These are phyloP conservation scores for Dipteronia dyeriana DNA, from an alignment of 345 rosid genomes.

Conservation along the genomic window DNA sequence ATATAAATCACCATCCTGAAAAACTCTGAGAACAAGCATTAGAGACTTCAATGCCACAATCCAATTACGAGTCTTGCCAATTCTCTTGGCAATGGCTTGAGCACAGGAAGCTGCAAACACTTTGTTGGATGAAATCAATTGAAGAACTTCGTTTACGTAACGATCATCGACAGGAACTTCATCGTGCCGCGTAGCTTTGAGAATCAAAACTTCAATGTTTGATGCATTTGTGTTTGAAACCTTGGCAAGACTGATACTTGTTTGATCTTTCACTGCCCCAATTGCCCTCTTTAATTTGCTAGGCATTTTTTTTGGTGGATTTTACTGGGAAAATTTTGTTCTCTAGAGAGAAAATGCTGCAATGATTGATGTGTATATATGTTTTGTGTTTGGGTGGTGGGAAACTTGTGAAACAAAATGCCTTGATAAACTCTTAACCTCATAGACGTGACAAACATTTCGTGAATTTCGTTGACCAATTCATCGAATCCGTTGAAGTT, in stretches of 20 bases:
- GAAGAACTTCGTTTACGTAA: constrained; percentile 54
- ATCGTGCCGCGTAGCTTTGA: constrained; percentile 81
- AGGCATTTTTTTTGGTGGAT: constrained; percentile 43
- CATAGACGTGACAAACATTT: background rate
- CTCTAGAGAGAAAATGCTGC: background rate
- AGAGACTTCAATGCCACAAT: constrained; percentile 79
- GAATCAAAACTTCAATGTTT: constrained; percentile 65
- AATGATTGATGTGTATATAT: too few relatives aligned
- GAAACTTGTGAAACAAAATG: background rate
- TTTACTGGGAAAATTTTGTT: background rate
- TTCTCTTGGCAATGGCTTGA: constrained; percentile 54
- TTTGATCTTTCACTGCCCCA: constrained; percentile 86
- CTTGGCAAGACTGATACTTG: constrained; percentile 89
- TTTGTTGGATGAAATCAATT: constrained; percentile 51
- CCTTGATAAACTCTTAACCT: constrained; percentile 10
- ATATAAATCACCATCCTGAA: constrained; percentile 77
- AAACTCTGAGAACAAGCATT: constrained; percentile 68
- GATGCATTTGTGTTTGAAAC: constrained; percentile 56
- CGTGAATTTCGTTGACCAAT: constrained; percentile 2
- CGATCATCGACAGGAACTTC: constrained; percentile 71
- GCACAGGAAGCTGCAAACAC: constrained; percentile 63
- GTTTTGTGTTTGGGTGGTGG: constrained; percentile 10
- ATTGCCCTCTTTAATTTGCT: constrained; percentile 86
- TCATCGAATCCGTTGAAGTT: background rate
- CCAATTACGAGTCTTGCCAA: constrained; percentile 78